phyloP scores from a whole-genome alignment of 306 rosid species.

The Rosa rugosa region DNA sequence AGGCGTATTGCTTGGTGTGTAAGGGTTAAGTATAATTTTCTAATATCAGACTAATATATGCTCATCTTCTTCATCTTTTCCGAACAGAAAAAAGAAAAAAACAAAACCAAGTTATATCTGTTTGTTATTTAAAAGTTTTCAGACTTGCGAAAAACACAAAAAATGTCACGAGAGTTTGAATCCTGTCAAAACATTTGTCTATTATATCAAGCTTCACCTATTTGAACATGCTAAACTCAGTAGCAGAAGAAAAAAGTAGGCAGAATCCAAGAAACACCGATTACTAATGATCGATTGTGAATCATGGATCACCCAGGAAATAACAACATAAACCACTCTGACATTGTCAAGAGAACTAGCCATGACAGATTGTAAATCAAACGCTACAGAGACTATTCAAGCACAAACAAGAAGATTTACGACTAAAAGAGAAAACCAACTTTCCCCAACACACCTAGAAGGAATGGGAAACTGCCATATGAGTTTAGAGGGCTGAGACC shows the following conservation, averaged over 20 bases:
- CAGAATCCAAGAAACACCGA: neutral
- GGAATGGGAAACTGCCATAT: neutral
- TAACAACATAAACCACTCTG: neutral
- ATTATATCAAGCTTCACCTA: neutral
- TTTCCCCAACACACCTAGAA: neutral
- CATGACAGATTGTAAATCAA: neutral
- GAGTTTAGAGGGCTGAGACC: conserved; percentile 35
- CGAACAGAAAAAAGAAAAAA: too few relatives aligned
- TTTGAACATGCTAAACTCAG: neutral
- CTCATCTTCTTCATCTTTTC: neutral
- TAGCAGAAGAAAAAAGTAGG: neutral
- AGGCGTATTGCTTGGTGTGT: neutral
- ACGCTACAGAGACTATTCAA: neutral
- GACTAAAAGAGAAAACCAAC: conserved; percentile 6
- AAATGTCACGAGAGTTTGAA: neutral
- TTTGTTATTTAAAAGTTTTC: neutral
- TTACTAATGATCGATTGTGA: neutral
- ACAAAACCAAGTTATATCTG: neutral
- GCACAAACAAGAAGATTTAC: neutral
- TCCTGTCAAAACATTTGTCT: neutral
- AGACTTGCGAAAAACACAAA: neutral
- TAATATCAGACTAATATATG: neutral
- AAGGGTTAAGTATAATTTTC: neutral
- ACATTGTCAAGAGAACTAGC: neutral
- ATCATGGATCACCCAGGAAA: neutral